Base-by-base conservation (phyloP, 2,329 filamentous ascomycete species). In the Ampelomyces quisqualis region DNA sequence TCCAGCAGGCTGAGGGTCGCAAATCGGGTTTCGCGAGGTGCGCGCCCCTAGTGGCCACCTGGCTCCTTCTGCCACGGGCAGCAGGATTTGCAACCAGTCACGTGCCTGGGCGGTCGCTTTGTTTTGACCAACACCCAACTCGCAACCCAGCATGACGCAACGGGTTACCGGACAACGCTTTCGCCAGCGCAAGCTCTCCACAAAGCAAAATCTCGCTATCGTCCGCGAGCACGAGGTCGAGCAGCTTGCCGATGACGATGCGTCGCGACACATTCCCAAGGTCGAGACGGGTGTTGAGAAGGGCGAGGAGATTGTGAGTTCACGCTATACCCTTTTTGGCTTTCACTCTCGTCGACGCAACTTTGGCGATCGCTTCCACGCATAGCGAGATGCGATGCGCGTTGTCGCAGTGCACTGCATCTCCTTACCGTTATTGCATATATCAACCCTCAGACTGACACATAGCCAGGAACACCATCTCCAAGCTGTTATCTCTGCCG, bases 241-340 rank as follows among this genome's bases (percentile, higher is more conserved):
- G 67, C 78, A 85, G 65, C 80, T 78, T 63, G 82, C 90, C 71
- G 95, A 96, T 70, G 88, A 95, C 73, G 81, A 84, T 55, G 81
- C 87, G 61, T 84, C 91, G 67, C 86, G 86, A 58, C 85, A 86
- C 68, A 88, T 81, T 76, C 82, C 78, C 73, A 88, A 85, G 64
- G 89, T 96, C 67, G 90, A 93, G 67, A 96, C 90, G 55, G 93
- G 93, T 72, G 93, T 98, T 60, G 93, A 98, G 73, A 90, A 95
- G 69, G 88, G 84, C 53, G 93, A 98, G 74, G 90, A 97, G 81
- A 91, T 91, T 75, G 93, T 96, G 73, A 82, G 90, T 88, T 42
- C 31, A 40, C 61, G 49, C 62, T 65, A 61, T 51, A 26, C 62
- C 57, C 10, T 15, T 64, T 67, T 57, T 38, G 58, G 53, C 52